A percentile compares a stretch with the other conserved stretches of the same genome.
Conservation (phyloP, 768 basidiomycete species). For the Neoboletus magnificus region DNA sequence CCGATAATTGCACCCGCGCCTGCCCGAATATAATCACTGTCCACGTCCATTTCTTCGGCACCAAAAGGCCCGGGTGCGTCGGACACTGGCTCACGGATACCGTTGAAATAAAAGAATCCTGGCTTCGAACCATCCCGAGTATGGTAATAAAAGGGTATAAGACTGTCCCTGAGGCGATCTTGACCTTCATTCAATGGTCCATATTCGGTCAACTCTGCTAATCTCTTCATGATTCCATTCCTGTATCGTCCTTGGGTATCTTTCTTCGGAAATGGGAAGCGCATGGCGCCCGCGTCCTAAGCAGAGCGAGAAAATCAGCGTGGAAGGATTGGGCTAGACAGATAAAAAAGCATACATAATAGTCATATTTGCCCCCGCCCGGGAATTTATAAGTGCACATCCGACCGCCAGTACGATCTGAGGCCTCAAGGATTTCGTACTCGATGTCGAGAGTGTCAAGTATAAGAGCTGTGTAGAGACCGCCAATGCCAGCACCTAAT, state of each 20-base stretch:
- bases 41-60: conserved; percentile 6
- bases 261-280: conserved; percentile 27
- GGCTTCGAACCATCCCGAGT: conserved; percentile 9
- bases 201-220: conserved; percentile 31
- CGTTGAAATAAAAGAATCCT: conserved; percentile 9
- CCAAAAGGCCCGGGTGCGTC: neutral
- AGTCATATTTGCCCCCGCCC: conserved; percentile 29
- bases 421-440: conserved; percentile 46
- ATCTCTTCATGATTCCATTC: conserved; percentile 29
- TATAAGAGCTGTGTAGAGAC: conserved; percentile 45
- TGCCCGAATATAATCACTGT: conserved; percentile 10
- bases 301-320: neutral
- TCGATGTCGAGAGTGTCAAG: conserved; percentile 41
- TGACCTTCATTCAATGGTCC: conserved; percentile 19
- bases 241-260: conserved; percentile 9
- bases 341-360: conserved; percentile 25
- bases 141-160: conserved; percentile 20
- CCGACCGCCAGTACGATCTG: conserved; percentile 40
- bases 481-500: conserved; percentile 24
- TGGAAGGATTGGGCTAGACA: too few species aligned
- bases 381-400: conserved; percentile 43
- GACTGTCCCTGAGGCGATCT: conserved; percentile 13
- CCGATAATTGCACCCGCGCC: conserved; percentile 17
- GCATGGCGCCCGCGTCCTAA: conserved; percentile 40
- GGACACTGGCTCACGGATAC: neutral